These are phyloP conservation scores for Glaciozyma antarctica DNA, from an alignment of 768 basidiomycete genomes.

Conservation along the genomic window DNA sequence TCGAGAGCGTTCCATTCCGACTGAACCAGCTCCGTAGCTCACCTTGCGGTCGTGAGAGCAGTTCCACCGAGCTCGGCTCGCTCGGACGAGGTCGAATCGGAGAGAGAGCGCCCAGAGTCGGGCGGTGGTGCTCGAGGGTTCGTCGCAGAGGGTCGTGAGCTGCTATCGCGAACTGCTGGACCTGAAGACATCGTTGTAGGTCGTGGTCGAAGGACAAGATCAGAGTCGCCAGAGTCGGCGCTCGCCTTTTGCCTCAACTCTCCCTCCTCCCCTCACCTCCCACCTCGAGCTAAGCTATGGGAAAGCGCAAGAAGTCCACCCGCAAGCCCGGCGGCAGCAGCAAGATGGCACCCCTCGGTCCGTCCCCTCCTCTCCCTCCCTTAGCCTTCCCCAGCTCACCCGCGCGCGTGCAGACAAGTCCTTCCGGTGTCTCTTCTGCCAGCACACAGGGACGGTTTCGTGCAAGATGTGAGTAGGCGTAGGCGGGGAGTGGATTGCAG, in stretches of 20 bases:
- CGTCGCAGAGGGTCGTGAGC: too few relatives aligned
- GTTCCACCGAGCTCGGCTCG: not conserved
- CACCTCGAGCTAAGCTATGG: constrained; percentile 2
- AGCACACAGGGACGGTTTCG: constrained; percentile 19
- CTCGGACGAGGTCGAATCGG: not conserved
- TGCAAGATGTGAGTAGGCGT: constrained; percentile 14
- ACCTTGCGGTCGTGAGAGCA: too few relatives aligned
- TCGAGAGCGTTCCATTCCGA: too few relatives aligned
- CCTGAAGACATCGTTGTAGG: too few relatives aligned
- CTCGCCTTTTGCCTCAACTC: too few relatives aligned
- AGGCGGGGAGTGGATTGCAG: not conserved
- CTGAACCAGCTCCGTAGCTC: too few relatives aligned
- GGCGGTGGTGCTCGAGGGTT: too few relatives aligned
- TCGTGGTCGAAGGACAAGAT: too few relatives aligned
- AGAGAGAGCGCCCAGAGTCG: not conserved
- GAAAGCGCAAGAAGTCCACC: constrained; percentile 23
- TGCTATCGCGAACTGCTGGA: too few relatives aligned
- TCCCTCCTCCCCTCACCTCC: too few relatives aligned
- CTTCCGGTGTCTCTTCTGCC: constrained; percentile 26
- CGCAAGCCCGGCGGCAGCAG: constrained; percentile 13
- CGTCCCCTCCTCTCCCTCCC: not conserved
- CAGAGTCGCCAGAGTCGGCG: too few relatives aligned
- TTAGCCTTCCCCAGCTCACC: not conserved
- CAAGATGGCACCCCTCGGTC: constrained; percentile 7
- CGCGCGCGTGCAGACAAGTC: constrained; percentile 11